Evolutionary conservation across 352 stramenopile species (phyloP).

Genomic region (Proteromonas lacertae): DNA sequence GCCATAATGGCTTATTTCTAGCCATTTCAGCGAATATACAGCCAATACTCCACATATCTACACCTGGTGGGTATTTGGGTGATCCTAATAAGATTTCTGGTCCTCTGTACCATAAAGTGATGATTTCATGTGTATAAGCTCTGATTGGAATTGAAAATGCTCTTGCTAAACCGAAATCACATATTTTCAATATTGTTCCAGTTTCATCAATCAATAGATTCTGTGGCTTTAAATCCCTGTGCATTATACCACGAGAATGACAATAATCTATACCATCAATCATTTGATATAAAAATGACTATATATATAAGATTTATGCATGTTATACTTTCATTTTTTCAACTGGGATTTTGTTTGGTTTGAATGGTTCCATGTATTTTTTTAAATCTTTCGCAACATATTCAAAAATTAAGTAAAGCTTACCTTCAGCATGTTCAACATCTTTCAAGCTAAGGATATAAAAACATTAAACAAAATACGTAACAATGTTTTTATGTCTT

Average conservation of each 20-base stretch:
- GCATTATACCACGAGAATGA: conserved; percentile 41
- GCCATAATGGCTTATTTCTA: conserved; percentile 38
- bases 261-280: conserved; percentile 34
- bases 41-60: conserved; percentile 43
- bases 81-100: conserved; percentile 82
- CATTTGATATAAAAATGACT: conserved; percentile 37
- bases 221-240: conserved; percentile 79
- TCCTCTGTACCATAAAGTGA: conserved; percentile 92
- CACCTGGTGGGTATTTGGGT: conserved; percentile 42
- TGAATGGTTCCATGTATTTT: conserved; percentile 35
- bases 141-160: conserved; percentile 81
- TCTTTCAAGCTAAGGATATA: conserved; percentile 17
- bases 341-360: neutral
- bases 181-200: conserved; percentile 74
- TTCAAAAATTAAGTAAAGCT: conserved; percentile 94
- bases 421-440: conserved; percentile 30
- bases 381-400: conserved; percentile 95
- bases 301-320: conserved; percentile 1
- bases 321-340: neutral
- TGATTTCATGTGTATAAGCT: conserved; percentile 85
- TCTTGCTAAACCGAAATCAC: conserved; percentile 84
- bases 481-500: conserved; percentile 88
- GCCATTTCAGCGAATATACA: conserved; percentile 50
- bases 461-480: conserved; percentile 13
- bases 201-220: conserved; percentile 75